A percentile compares a stretch with the other conserved stretches of the same genome.
Evolutionary conservation across 805 yeast genomes (phyloP).

Genomic region (Candida tammaniensis): DNA sequence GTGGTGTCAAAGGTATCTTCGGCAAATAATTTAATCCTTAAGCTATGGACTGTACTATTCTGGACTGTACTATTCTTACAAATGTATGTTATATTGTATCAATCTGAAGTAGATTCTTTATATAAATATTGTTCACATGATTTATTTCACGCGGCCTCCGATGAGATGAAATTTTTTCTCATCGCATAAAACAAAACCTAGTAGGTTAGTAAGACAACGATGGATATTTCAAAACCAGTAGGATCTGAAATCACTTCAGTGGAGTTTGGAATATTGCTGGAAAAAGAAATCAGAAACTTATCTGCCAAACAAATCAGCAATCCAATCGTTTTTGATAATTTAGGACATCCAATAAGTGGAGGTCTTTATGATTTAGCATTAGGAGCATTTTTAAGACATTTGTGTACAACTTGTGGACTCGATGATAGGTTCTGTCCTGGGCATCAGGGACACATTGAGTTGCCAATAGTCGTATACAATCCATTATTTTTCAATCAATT

Average conservation of each 20-base stretch:
- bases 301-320: conserved; percentile 95
- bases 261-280: conserved; percentile 81
- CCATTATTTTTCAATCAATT: conserved; percentile 92
- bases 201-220: conserved; percentile 21
- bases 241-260: conserved; percentile 92
- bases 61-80: too few species aligned
- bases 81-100: too few species aligned
- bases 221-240: conserved; percentile 96
- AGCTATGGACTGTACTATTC: too few species aligned
- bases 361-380: conserved; percentile 94
- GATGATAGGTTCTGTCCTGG: conserved; percentile 97
- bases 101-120: too few species aligned
- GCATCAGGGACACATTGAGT: conserved; percentile 95
- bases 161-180: too few species aligned
- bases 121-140: too few species aligned
- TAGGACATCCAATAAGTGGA: conserved; percentile 93
- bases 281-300: conserved; percentile 77
- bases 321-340: conserved; percentile 91
- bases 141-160: too few species aligned
- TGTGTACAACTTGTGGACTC: conserved; percentile 93
- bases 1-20: conserved; percentile 35
- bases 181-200: conserved; percentile 2
- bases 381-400: conserved; percentile 87
- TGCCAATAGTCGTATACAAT: conserved; percentile 93
- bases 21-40: conserved; percentile 27